Evolutionary conservation across 192 early-diverging fungal species (phyloP).

Genomic region (Dimargaris xerosporica): DNA sequence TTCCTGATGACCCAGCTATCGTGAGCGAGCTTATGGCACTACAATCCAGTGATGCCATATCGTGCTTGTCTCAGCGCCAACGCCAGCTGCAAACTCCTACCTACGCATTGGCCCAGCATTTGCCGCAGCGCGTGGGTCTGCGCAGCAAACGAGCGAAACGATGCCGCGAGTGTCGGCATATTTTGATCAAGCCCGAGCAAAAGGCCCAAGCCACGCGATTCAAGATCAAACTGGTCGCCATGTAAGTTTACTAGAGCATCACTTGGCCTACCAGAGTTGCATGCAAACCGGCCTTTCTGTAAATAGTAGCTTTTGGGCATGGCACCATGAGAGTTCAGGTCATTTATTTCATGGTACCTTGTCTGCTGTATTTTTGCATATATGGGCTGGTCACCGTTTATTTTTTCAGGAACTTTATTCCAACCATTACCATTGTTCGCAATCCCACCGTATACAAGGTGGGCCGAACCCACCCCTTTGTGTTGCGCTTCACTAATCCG

Average conservation of each 20-base stretch:
- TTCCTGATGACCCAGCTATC: constrained; percentile 11
- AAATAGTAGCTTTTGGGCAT: too few relatives aligned
- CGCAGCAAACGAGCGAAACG: constrained; percentile 74
- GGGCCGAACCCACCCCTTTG: constrained; percentile 25
- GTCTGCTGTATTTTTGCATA: too few relatives aligned
- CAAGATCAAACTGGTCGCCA: constrained; percentile 77
- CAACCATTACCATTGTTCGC: constrained; percentile 49
- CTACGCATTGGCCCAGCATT: not conserved
- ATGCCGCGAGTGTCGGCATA: constrained; percentile 75
- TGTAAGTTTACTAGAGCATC: too few relatives aligned
- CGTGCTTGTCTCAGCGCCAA: constrained; percentile 39
- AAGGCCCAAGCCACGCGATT: constrained; percentile 77
- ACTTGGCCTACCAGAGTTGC: too few relatives aligned
- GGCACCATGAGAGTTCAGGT: too few relatives aligned
- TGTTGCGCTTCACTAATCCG: constrained; percentile 69
- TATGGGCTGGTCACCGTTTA: constrained; percentile 5
- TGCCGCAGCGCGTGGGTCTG: constrained; percentile 74
- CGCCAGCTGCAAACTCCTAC: not conserved
- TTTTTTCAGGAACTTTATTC: constrained; percentile 49
- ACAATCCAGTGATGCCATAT: constrained; percentile 20
- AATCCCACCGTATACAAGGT: constrained; percentile 10
- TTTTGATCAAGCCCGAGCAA: constrained; percentile 82
- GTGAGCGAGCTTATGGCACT: constrained; percentile 15
- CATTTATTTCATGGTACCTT: too few relatives aligned
- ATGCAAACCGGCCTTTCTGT: too few relatives aligned